These are phyloP conservation scores for Corymbia maculata DNA, from an alignment of 345 rosid species.

Conservation along the genomic window DNA sequence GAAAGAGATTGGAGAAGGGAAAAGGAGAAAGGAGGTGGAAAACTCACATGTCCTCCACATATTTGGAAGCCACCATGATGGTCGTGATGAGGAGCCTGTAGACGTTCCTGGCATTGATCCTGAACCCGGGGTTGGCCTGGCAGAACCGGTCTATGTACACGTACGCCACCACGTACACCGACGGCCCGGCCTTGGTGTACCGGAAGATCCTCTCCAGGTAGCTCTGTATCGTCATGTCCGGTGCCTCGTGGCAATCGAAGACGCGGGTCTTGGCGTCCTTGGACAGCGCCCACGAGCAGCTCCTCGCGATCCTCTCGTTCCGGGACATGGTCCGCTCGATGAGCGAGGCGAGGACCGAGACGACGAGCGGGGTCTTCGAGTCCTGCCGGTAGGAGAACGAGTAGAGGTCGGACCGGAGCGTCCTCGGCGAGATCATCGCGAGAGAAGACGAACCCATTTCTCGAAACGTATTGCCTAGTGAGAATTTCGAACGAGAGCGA, in stretches of 20 bases:
- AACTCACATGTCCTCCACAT: conserved; percentile 85
- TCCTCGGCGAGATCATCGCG: conserved; percentile 56
- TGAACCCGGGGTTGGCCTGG: conserved; percentile 59
- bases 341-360: conserved; percentile 69
- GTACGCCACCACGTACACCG: conserved; percentile 82
- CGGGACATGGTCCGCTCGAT: conserved; percentile 64
- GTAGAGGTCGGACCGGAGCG: conserved; percentile 79
- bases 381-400: conserved; percentile 48
- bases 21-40: not conserved
- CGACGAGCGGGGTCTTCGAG: conserved; percentile 62
- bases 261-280: conserved; percentile 22
- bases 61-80: conserved; percentile 88
- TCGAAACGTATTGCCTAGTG: not conserved
- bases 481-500: not conserved
- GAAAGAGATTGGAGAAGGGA: not conserved
- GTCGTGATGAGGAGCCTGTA: conserved; percentile 77
- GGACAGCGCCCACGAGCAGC: conserved; percentile 17
- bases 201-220: conserved; percentile 81
- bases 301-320: conserved; percentile 50
- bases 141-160: conserved; percentile 86
- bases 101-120: conserved; percentile 58
- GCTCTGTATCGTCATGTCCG: conserved; percentile 76
- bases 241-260: conserved; percentile 64
- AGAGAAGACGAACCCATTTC: conserved; percentile 31
- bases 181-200: conserved; percentile 76